Conservation (phyloP, 73 alveolate genomes). For the Loxodes magnus region DNA sequence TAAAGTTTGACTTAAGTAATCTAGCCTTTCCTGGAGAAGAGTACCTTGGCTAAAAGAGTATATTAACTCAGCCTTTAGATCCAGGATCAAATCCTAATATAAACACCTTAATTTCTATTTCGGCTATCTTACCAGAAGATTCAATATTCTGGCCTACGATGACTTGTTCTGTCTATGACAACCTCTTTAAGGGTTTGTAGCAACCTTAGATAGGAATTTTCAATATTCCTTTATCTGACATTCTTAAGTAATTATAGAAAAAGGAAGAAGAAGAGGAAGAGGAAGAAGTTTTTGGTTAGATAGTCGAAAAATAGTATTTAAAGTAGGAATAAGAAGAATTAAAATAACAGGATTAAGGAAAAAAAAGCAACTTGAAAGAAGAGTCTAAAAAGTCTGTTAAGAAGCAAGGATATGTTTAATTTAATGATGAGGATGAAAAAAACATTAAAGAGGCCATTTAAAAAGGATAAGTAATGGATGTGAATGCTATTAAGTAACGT, state of each 20-base stretch:
- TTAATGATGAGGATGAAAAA: no score
- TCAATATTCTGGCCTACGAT: slow-evolving; percentile 66
- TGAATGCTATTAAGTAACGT: no score
- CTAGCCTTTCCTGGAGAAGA: slow-evolving; percentile 59
- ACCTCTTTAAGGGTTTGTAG: slow-evolving; percentile 57
- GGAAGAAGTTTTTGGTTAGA: no score
- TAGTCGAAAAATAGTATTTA: no score
- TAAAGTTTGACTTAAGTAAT: slow-evolving; percentile 57
- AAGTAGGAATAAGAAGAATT: no score
- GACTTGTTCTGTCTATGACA: slow-evolving; percentile 69
- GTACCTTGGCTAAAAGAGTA: slow-evolving; percentile 34
- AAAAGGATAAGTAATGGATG: no score
- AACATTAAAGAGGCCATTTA: no score
- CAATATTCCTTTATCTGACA: slow-evolving; percentile 31
- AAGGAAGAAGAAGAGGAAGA: slow-evolving; percentile 8
- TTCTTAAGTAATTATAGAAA: slow-evolving; percentile 1
- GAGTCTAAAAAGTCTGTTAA: no score
- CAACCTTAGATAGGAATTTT: slow-evolving; percentile 76
- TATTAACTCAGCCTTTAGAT: slow-evolving; percentile 62
- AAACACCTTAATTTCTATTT: slow-evolving; percentile 53
- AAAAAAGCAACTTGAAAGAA: no score
- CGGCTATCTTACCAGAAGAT: slow-evolving; percentile 57
- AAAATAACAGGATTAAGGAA: no score
- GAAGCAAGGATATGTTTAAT: no score
- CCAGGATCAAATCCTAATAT: slow-evolving; percentile 81